Percentiles rank a stretch among this genome's conserved stretches.
Conservation (phyloP, 805 yeast genomes). For the Novakomyces olei region DNA sequence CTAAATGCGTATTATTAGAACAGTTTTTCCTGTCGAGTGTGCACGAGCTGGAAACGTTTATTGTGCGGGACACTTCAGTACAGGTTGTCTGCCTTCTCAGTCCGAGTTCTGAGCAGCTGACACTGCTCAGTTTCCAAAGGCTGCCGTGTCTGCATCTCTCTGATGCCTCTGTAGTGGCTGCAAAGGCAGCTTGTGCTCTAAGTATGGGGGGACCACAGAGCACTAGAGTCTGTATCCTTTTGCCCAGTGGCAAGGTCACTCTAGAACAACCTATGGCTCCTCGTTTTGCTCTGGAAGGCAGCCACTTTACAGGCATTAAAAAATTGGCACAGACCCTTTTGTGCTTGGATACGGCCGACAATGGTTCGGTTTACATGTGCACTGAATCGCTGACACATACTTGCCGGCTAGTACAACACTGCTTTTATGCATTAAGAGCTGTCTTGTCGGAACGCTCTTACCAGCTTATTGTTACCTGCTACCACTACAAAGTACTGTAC, state of each 20-base stretch:
- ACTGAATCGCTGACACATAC: not conserved
- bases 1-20: no score
- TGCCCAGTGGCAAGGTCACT: conserved; percentile 3
- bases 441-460: not conserved
- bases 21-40: no score
- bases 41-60: no score
- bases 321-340: not conserved
- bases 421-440: not conserved
- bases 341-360: not conserved
- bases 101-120: no score
- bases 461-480: conserved; percentile 1
- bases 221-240: conserved; percentile 1
- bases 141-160: no score
- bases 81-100: no score
- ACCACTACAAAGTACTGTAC: conserved; percentile 13
- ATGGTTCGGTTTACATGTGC: not conserved
- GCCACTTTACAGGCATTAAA: conserved; percentile 1
- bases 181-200: no score
- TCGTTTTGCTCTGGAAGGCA: conserved; percentile 1
- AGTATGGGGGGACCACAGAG: no score
- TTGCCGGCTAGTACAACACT: not conserved
- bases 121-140: no score
- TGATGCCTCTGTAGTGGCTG: no score
- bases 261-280: conserved; percentile 5
- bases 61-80: no score